Percentiles rank a stretch among this genome's conserved stretches.
These are phyloP conservation scores for Boeremia lycopersici DNA, from an alignment of 2,329 filamentous ascomycete genomes.

Conservation along the genomic window DNA sequence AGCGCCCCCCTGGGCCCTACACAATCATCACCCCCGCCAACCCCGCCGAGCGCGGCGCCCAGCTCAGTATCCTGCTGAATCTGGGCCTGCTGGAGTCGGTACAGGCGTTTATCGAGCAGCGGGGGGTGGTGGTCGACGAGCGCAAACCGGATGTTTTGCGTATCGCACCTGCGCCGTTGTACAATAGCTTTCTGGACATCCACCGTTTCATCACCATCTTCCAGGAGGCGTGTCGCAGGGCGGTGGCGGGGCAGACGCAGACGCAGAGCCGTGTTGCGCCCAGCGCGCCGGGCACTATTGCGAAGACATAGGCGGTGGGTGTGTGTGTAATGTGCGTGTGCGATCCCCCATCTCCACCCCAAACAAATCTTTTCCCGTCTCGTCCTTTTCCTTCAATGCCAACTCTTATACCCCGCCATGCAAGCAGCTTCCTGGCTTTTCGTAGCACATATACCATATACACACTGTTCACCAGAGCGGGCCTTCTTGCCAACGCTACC, in stretches of 20 bases:
- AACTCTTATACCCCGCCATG: not conserved
- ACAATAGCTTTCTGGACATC: constrained; percentile 80
- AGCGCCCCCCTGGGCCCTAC: constrained; percentile 45
- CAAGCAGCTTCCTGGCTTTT: not conserved
- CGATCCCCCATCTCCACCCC: too few relatives aligned
- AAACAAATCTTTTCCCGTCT: too few relatives aligned
- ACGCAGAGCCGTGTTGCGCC: not conserved
- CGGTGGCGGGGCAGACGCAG: constrained; percentile 18
- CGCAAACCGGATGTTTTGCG: constrained; percentile 84
- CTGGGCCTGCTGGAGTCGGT: constrained; percentile 74
- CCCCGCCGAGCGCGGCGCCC: constrained; percentile 72
- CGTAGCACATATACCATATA: too few relatives aligned
- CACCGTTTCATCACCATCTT: constrained; percentile 55
- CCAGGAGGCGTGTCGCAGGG: constrained; percentile 53
- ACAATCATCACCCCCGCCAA: constrained; percentile 72
- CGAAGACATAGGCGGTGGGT: constrained; percentile 10
- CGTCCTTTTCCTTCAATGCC: not conserved
- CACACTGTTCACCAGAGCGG: too few relatives aligned
- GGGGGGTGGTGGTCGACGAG: constrained; percentile 80
- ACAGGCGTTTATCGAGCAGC: constrained; percentile 65
- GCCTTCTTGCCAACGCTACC: too few relatives aligned
- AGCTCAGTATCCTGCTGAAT: constrained; percentile 74
- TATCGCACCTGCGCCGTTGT: constrained; percentile 82
- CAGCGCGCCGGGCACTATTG: constrained; percentile 17
- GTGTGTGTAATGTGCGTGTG: not conserved